A percentile compares a stretch with the other conserved stretches of the same genome.
phyloP scores from a whole-genome alignment of 345 rosid genomes.

The Sisymbrium irio region DNA sequence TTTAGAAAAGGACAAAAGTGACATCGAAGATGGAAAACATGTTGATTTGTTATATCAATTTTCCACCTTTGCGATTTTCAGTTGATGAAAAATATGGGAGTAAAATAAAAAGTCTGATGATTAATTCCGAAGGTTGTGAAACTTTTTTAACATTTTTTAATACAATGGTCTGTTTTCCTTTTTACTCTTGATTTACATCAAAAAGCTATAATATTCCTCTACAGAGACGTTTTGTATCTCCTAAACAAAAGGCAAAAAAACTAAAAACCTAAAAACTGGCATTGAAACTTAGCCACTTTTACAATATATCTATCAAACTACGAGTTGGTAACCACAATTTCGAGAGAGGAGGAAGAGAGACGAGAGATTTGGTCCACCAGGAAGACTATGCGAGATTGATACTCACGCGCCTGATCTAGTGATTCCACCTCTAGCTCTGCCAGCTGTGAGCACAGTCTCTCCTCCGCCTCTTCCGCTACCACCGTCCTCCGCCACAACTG shows the following conservation, averaged over 20 bases:
- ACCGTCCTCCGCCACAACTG: slow-evolving; percentile 48
- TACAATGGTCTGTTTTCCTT: not conserved
- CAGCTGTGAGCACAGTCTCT: slow-evolving; percentile 71
- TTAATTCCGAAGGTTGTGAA: too few relatives aligned
- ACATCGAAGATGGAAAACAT: too few relatives aligned
- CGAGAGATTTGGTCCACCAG: slow-evolving; percentile 57
- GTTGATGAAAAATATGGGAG: too few relatives aligned
- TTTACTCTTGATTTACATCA: not conserved
- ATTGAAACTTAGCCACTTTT: not conserved
- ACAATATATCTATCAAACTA: not conserved
- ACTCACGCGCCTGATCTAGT: slow-evolving; percentile 59
- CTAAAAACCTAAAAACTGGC: not conserved
- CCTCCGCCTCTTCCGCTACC: slow-evolving; percentile 83
- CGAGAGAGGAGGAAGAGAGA: slow-evolving; percentile 26
- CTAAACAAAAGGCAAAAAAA: not conserved
- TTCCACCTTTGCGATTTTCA: too few relatives aligned
- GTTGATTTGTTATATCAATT: too few relatives aligned
- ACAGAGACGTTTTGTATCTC: not conserved
- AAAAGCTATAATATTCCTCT: not conserved
- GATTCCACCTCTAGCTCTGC: slow-evolving; percentile 91
- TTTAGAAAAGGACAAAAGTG: too few relatives aligned
- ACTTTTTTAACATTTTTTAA: not conserved
- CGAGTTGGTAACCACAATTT: not conserved
- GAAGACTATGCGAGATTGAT: slow-evolving; percentile 51
- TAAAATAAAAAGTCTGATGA: too few relatives aligned